Evolutionary conservation across 108 stramenopile species (phyloP).

Genomic region (Pseudonitzschia delicatissima): DNA sequence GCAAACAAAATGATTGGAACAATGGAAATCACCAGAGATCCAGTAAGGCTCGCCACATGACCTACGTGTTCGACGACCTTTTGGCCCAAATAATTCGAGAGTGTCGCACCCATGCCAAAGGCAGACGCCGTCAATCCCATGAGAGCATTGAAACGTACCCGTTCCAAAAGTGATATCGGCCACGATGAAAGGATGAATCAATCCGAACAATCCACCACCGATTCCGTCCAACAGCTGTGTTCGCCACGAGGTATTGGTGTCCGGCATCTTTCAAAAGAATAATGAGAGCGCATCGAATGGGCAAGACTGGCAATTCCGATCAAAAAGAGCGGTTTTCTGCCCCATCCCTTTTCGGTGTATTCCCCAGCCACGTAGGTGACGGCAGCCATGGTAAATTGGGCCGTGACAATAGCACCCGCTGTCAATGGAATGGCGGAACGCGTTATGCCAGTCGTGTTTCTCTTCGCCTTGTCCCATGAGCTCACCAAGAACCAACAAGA

Average conservation of each 20-base stretch:
- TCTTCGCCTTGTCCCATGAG: constrained; percentile 61
- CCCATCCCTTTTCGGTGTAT: constrained; percentile 48
- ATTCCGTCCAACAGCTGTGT: constrained; percentile 71
- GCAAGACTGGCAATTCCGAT: constrained; percentile 49
- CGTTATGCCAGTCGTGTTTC: constrained; percentile 43
- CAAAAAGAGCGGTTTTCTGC: constrained; percentile 63
- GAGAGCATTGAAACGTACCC: constrained; percentile 69
- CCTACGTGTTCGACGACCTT: constrained; percentile 58
- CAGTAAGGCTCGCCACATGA: constrained; percentile 56
- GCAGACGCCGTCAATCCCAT: constrained; percentile 72
- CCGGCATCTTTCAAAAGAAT: constrained; percentile 64
- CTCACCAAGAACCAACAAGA: constrained; percentile 69
- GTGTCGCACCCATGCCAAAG: constrained; percentile 68
- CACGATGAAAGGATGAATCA: constrained; percentile 70
- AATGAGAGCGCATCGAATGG: constrained; percentile 69
- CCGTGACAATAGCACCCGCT: constrained; percentile 63
- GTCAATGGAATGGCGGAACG: constrained; percentile 67
- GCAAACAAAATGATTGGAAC: constrained; percentile 27
- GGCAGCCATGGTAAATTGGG: constrained; percentile 65
- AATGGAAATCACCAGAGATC: constrained; percentile 52
- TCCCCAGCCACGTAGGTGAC: constrained; percentile 52
- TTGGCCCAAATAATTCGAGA: constrained; percentile 66
- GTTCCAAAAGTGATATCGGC: constrained; percentile 73
- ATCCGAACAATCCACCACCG: constrained; percentile 63
- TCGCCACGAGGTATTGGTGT: constrained; percentile 46